These are phyloP conservation scores for Panicum virgatum DNA, from an alignment of 202 grass and related monocot species.

Conservation along the genomic window DNA sequence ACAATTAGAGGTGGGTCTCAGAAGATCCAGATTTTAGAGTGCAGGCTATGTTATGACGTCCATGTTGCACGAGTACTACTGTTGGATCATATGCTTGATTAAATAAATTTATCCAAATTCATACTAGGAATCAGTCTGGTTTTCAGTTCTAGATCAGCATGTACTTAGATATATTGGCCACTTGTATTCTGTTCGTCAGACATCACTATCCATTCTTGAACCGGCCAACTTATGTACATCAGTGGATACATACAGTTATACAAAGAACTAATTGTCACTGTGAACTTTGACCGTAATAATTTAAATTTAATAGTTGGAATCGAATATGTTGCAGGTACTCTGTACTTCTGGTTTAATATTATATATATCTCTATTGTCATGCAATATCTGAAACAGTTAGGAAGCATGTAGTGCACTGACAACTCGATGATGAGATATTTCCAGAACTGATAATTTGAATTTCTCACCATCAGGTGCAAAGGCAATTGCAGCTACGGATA, in stretches of 20 bases:
- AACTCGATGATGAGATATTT: background rate
- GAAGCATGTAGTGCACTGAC: background rate
- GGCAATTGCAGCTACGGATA: conserved; percentile 74
- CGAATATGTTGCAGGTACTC: background rate
- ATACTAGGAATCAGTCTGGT: background rate
- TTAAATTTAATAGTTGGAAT: background rate
- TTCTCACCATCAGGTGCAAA: conserved; percentile 68
- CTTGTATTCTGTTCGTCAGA: background rate
- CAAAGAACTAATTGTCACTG: background rate
- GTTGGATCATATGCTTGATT: background rate
- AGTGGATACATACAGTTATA: conserved; percentile 1
- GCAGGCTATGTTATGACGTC: background rate
- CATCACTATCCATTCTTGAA: background rate
- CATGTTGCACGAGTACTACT: background rate
- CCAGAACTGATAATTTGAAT: background rate
- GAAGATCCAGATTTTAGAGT: background rate
- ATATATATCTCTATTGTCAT: too few relatives aligned
- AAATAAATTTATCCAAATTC: background rate
- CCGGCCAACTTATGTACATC: background rate
- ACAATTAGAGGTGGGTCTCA: conserved; percentile 79
- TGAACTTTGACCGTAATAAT: too few relatives aligned
- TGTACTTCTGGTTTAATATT: background rate
- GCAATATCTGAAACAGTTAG: background rate
- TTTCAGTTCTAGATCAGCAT: background rate
- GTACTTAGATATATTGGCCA: background rate